Conservation (phyloP, 768 basidiomycete genomes). For the Mycena galericulata region DNA sequence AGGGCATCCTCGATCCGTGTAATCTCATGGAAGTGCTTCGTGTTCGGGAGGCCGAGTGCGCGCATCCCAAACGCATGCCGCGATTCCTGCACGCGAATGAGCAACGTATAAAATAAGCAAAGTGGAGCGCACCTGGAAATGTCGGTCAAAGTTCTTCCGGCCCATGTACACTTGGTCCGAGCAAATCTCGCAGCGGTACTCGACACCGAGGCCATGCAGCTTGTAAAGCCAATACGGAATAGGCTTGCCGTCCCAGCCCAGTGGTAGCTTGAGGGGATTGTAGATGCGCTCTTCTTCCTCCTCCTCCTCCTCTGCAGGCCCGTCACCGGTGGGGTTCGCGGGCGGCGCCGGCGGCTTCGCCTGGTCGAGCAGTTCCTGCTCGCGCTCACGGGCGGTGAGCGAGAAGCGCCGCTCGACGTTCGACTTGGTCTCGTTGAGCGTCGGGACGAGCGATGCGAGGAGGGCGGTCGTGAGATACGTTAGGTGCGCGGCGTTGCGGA, state of each 20-base stretch:
- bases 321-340: conserved; percentile 57
- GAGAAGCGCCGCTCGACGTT: conserved; percentile 98
- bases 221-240: conserved; percentile 99
- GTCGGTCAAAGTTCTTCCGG: conserved; percentile 95
- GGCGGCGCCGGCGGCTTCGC: conserved; percentile 63
- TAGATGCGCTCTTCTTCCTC: conserved; percentile 96
- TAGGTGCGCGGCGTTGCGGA: conserved; percentile 74
- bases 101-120: conserved; percentile 14
- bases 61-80: conserved; percentile 99
- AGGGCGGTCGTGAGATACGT: conserved; percentile 79
- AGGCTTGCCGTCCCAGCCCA: conserved; percentile 99
- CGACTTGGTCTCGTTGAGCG: conserved; percentile 89
- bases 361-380: conserved; percentile 90
- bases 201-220: conserved; percentile 96
- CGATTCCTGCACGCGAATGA: conserved; percentile 73
- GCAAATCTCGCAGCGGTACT: conserved; percentile 98
- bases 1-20: conserved; percentile 97
- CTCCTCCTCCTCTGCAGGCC: conserved; percentile 72
- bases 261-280: conserved; percentile 95
- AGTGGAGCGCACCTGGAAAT: conserved; percentile 78
- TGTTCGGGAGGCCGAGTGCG: conserved; percentile 95
- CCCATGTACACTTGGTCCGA: conserved; percentile 98
- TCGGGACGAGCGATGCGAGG: conserved; percentile 70
- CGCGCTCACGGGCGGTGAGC: conserved; percentile 96
- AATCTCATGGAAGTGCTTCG: conserved; percentile 99